These are phyloP conservation scores for Coemansia sp. DNA, from an alignment of 192 early-diverging fungal species.

Conservation along the genomic window DNA sequence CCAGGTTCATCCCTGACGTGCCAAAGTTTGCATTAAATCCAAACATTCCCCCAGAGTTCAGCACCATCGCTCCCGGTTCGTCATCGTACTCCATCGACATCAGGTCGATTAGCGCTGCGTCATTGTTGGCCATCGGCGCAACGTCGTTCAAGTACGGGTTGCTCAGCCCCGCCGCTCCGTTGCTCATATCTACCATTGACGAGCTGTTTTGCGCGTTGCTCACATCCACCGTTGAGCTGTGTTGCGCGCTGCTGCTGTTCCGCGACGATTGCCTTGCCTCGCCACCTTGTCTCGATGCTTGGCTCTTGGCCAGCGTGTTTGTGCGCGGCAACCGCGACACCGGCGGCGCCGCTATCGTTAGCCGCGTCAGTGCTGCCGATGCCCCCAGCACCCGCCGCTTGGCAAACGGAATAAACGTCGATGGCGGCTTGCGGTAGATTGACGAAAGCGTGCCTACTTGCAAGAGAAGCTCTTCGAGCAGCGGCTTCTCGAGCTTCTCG, in stretches of 20 bases:
- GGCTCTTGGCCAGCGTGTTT: slow-evolving; percentile 13
- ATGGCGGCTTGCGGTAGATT: slow-evolving; percentile 89
- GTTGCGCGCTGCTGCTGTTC: slow-evolving; percentile 36
- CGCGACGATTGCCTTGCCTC: slow-evolving; percentile 13
- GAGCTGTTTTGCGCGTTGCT: slow-evolving; percentile 39
- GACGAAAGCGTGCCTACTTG: slow-evolving; percentile 86
- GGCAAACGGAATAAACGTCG: slow-evolving; percentile 76
- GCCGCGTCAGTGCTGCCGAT: slow-evolving; percentile 45
- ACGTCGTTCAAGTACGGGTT: slow-evolving; percentile 54
- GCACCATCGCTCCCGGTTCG: slow-evolving; percentile 21
- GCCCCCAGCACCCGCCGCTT: slow-evolving; percentile 49
- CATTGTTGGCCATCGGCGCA: slow-evolving; percentile 34
- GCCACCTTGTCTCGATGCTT: not conserved
- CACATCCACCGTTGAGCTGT: slow-evolving; percentile 39
- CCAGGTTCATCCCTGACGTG: slow-evolving; percentile 44
- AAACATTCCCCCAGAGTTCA: slow-evolving; percentile 50
- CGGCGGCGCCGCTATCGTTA: slow-evolving; percentile 44
- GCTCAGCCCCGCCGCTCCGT: slow-evolving; percentile 33
- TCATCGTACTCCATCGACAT: slow-evolving; percentile 55
- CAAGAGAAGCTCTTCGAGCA: slow-evolving; percentile 86
- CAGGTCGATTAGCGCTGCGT: slow-evolving; percentile 50
- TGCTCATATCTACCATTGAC: slow-evolving; percentile 33
- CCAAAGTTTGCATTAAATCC: slow-evolving; percentile 56
- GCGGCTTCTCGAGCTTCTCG: slow-evolving; percentile 80
- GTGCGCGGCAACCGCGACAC: slow-evolving; percentile 47